These are phyloP conservation scores for Fistulinella prunicolor DNA, from an alignment of 768 basidiomycete genomes.

Conservation along the genomic window DNA sequence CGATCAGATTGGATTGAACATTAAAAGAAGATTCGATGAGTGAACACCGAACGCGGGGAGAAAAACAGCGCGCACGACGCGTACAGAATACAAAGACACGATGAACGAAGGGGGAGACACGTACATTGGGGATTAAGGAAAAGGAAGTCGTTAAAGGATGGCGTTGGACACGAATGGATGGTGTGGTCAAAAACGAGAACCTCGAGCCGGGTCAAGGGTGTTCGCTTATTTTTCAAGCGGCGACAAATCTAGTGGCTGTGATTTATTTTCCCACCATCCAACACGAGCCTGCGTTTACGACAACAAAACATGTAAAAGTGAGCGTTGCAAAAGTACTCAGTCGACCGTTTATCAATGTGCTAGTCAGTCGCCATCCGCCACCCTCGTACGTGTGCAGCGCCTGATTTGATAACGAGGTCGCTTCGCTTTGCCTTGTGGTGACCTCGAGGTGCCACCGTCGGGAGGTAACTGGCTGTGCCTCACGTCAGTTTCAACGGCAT, in stretches of 20 bases:
- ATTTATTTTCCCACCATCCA: conserved; percentile 13
- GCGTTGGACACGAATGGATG: conserved; percentile 34
- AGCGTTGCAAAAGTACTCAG: neutral
- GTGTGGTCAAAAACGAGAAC: conserved; percentile 35
- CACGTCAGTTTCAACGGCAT: conserved; percentile 1
- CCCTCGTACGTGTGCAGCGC: neutral
- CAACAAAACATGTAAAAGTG: conserved; percentile 8
- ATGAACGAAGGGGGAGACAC: conserved; percentile 19
- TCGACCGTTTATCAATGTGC: no score
- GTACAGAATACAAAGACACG: conserved; percentile 22
- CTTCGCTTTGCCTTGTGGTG: neutral
- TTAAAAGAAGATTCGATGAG: conserved; percentile 14
- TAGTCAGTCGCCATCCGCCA: no score
- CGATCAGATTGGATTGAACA: conserved; percentile 25
- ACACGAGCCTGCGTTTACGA: conserved; percentile 13
- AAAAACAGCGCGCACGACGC: conserved; percentile 24
- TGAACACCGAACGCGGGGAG: conserved; percentile 17
- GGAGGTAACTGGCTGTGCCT: neutral
- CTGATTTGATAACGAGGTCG: neutral
- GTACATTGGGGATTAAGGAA: conserved; percentile 28
- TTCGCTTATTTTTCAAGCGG: conserved; percentile 37
- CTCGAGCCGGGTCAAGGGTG: conserved; percentile 36
- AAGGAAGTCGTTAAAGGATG: conserved; percentile 30
- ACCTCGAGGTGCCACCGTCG: conserved; percentile 4
- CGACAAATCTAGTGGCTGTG: conserved; percentile 30